Conservation (phyloP, 2,329 filamentous ascomycete genomes). For the Claviceps pazoutovae region DNA sequence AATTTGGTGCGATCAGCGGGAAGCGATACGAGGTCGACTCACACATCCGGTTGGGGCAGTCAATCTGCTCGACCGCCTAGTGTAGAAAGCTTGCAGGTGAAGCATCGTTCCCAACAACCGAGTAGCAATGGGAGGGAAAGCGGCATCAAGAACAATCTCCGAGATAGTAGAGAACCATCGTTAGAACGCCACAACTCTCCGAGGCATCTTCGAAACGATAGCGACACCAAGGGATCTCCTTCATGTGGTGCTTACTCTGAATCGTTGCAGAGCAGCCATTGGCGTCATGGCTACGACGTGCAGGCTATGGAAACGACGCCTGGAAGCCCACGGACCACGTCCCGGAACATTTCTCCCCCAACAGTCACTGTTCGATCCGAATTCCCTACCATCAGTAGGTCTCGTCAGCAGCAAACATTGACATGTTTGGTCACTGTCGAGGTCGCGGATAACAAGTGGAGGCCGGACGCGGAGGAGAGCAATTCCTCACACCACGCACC, state of each 20-base stretch:
- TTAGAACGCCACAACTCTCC: constrained; percentile 32
- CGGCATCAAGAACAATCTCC: constrained; percentile 24
- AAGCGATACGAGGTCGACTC: constrained; percentile 44
- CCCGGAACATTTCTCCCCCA: constrained; percentile 78
- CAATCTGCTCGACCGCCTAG: constrained; percentile 42
- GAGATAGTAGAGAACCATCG: constrained; percentile 35
- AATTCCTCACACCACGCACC: constrained; percentile 34
- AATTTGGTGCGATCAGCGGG: constrained; percentile 74
- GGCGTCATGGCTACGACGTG: constrained; percentile 86
- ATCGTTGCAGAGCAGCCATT: constrained; percentile 53
- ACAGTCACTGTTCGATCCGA: constrained; percentile 92
- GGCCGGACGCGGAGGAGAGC: constrained; percentile 69
- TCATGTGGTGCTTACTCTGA: constrained; percentile 74
- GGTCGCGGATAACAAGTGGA: constrained; percentile 85
- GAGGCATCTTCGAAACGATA: constrained; percentile 63
- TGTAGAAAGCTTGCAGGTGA: constrained; percentile 25
- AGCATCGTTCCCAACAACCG: constrained; percentile 20
- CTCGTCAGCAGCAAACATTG: constrained; percentile 84
- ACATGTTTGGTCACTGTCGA: constrained; percentile 92
- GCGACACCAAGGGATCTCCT: constrained; percentile 56
- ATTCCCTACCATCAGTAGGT: constrained; percentile 85
- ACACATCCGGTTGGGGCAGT: constrained; percentile 51
- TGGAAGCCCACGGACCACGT: constrained; percentile 54
- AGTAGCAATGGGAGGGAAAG: constrained; percentile 17
- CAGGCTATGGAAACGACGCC: constrained; percentile 89